Conservation (phyloP, 805 yeast species). For the Yarrowia sp. region DNA sequence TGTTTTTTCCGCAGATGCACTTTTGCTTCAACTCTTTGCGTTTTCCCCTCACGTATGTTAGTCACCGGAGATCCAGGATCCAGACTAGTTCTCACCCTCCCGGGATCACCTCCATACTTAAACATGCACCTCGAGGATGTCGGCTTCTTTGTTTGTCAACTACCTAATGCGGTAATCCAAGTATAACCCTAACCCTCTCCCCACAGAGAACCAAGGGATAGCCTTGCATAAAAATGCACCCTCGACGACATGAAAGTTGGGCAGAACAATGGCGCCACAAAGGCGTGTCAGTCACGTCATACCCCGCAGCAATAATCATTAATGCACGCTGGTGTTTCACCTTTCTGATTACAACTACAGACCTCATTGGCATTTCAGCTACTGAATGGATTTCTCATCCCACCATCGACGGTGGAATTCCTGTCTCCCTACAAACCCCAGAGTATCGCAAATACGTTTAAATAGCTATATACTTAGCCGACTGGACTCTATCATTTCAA, state of each 20-base stretch:
- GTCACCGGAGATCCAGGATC: neutral
- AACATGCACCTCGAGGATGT: neutral
- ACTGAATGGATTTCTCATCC: too few relatives aligned
- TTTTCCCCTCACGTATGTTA: neutral
- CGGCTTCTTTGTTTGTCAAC: neutral
- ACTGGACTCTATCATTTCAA: slow-evolving; percentile 13
- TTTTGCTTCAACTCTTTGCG: neutral
- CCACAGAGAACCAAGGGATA: slow-evolving; percentile 3
- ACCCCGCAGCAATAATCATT: neutral
- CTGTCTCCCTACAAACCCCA: too few relatives aligned
- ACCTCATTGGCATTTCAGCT: too few relatives aligned
- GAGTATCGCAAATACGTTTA: slow-evolving; percentile 3
- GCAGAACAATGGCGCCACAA: neutral
- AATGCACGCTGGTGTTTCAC: neutral
- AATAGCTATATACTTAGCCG: slow-evolving; percentile 22
- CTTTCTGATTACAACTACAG: neutral
- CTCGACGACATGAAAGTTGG: neutral
- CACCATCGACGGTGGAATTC: too few relatives aligned
- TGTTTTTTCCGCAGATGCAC: neutral
- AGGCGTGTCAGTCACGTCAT: neutral
- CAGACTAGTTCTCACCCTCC: neutral
- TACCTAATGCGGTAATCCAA: neutral
- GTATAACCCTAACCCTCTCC: slow-evolving; percentile 1
- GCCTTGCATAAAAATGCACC: neutral
- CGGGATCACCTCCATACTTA: neutral